Conservation (phyloP, 2,329 filamentous ascomycete genomes). For the Botrytis fragariae region DNA sequence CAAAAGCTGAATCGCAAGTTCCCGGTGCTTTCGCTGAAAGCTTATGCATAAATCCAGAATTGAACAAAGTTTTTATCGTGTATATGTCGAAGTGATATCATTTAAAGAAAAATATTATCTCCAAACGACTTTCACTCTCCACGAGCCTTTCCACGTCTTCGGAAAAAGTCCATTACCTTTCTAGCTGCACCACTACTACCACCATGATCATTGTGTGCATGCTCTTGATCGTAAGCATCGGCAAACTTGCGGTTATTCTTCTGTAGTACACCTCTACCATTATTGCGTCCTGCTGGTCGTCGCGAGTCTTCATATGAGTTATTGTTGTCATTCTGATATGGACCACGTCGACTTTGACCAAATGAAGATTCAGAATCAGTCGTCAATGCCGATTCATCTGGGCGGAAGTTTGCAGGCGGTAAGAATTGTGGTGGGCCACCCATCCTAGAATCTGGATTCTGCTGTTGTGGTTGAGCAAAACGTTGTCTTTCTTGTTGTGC, state of each 20-base stretch:
- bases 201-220: constrained; percentile 60
- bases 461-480: constrained; percentile 43
- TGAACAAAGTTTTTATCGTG: constrained; percentile 12
- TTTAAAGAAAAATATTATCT: neutral
- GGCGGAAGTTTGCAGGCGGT: constrained; percentile 35
- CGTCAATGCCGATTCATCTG: constrained; percentile 32
- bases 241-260: constrained; percentile 85
- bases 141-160: constrained; percentile 73
- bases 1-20: constrained; percentile 19
- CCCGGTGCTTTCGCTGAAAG: constrained; percentile 16
- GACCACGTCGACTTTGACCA: constrained; percentile 28
- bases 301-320: constrained; percentile 29
- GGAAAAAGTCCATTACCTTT: constrained; percentile 98
- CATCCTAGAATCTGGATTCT: constrained; percentile 32
- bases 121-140: constrained; percentile 21
- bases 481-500: constrained; percentile 44
- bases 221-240: constrained; percentile 81
- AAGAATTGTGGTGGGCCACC: constrained; percentile 31
- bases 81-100: constrained; percentile 15
- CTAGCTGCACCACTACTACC: constrained; percentile 85
- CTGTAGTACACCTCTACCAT: constrained; percentile 59
- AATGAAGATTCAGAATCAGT: constrained; percentile 38
- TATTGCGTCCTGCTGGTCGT: constrained; percentile 29
- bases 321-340: constrained; percentile 27
- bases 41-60: constrained; percentile 17